A percentile compares a stretch with the other conserved stretches of the same genome.
phyloP scores from a whole-genome alignment of 768 basidiomycete genomes.

The Podaxis sp. region DNA sequence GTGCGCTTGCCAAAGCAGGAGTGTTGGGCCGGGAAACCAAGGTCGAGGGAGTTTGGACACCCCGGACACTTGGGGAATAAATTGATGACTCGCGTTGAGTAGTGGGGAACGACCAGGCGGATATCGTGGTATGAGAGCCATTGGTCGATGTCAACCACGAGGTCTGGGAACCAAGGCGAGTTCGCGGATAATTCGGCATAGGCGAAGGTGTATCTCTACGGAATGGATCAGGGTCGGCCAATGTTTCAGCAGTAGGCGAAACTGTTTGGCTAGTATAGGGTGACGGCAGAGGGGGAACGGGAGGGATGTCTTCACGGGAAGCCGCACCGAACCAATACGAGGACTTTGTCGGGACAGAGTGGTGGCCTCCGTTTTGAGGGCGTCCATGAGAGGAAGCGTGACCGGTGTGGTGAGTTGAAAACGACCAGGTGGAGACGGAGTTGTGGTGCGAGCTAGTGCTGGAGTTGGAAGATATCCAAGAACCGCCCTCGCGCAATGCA shows the following conservation, averaged over 20 bases:
- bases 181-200: constrained; percentile 38
- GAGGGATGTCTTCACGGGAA: constrained; percentile 51
- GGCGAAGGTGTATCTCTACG: constrained; percentile 49
- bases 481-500: constrained; percentile 69
- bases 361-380: constrained; percentile 35
- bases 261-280: constrained; percentile 42
- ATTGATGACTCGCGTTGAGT: constrained; percentile 36
- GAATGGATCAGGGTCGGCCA: constrained; percentile 64
- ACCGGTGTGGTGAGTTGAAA: constrained; percentile 62
- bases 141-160: constrained; percentile 74
- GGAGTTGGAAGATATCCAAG: constrained; percentile 77
- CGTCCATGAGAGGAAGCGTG: constrained; percentile 33
- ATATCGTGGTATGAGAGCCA: constrained; percentile 54
- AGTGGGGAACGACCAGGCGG: constrained; percentile 71
- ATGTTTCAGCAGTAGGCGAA: constrained; percentile 38
- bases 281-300: constrained; percentile 68
- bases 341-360: constrained; percentile 53
- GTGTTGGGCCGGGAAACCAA: constrained; percentile 47
- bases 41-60: constrained; percentile 42
- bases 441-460: constrained; percentile 52
- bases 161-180: constrained; percentile 61
- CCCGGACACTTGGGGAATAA: constrained; percentile 37
- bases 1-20: constrained; percentile 55
- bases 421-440: constrained; percentile 70
- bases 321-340: constrained; percentile 62